Evolutionary conservation across 2,329 filamentous ascomycete species (phyloP), one percentile per base, ranked within the genome.

Genomic region (Dendrostoma leiphaemia): DNA sequence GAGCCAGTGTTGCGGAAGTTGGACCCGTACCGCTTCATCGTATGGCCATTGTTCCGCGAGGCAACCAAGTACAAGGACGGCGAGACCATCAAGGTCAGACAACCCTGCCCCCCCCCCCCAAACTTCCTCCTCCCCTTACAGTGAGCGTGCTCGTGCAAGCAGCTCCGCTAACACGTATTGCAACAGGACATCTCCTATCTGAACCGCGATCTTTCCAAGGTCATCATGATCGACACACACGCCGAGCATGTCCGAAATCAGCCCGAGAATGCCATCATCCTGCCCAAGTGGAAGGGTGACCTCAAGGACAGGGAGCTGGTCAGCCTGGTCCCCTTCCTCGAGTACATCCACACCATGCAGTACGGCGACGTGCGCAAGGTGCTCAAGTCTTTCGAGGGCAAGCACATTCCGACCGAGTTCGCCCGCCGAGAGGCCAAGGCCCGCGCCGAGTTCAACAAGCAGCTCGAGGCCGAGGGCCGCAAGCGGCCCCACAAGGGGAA

Each of bases 31-130:
- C 90, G 88, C 65, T 91, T 97, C 70, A 91, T 97, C 69, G 88
- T 92, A 75, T 97, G 91, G 89, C 91, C 92, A 2, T 77, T 99
- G 45, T 97, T 90, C 78, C 84, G 94, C 52, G 94, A 99, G 72
- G 94, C 93, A n/a, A 97, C 94, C 57, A 90, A 92, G 65, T 99
- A 96, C 70, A 89, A 97, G 73, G 89, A 96, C 60, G 94, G 94
- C 60, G 90, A 97, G 73, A 92, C 97, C 66, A 83, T 99, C 73
- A 99, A 99, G 86, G 91, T 91, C 74, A 60, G 75, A 6, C 4
- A 17, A 1, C 6, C 7, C 13, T 24, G 2, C 26, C 8, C 13
- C 3, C n/a, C 5, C 1, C 12, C 8, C 15, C 2, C 6, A 7
- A 10, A 32, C 10, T 1, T 17, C 17, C 17, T 24, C 13, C 2